Base-by-base conservation (phyloP, 225 moss, liverwort and hornwort species). In the Physcomitrium patens region DNA sequence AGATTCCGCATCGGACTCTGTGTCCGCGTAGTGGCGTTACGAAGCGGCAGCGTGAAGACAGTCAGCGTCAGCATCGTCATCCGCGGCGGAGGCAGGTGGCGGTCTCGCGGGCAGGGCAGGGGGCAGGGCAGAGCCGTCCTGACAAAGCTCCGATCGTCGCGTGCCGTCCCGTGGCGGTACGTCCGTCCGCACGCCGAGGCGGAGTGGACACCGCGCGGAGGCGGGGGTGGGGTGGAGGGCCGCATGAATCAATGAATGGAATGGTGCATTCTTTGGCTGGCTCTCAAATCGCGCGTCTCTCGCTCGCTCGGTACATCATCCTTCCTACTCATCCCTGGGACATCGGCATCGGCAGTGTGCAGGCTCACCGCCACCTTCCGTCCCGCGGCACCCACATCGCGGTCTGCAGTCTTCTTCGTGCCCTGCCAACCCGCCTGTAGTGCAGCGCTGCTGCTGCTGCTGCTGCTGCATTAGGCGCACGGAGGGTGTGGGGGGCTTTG, bases 271-370 rank as follows among this genome's bases (percentile, higher is more conserved):
- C n/a, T n/a, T n/a, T n/a, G n/a, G n/a, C 31, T 37, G 31, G 31
- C 65, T 63, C 71, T 57, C 77, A 47, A 63, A 48, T 65, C 47
- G n/a, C n/a, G n/a, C n/a, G n/a, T n/a, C n/a, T n/a, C n/a, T n/a
- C n/a, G 12, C 65, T 55, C 31, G 18, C 15, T 1, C 48, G 1
- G 24, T 4, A 37, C 31, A 37, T 37, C n/a, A n/a, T n/a, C n/a
- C n/a, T n/a, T n/a, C 31, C 31, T 37, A 37, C 1, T 37, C 31
- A 37, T 37, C 31, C 31, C 31, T 4, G 1, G 24, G n/a, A n/a
- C 24, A 24, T 24, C 24, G 31, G 31, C 7, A 37, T 37, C 31
- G 31, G 31, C 31, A 37, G 31, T 4, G 31, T 2, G 31, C 31
- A 37, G 44, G 64, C 41, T 42, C 31, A 37, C 43, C 63, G 46